Evolutionary conservation across 495 filamentous ascomycete genomes (phyloP).

Genomic region (Aspergillus sclerotiicarbonarius): DNA sequence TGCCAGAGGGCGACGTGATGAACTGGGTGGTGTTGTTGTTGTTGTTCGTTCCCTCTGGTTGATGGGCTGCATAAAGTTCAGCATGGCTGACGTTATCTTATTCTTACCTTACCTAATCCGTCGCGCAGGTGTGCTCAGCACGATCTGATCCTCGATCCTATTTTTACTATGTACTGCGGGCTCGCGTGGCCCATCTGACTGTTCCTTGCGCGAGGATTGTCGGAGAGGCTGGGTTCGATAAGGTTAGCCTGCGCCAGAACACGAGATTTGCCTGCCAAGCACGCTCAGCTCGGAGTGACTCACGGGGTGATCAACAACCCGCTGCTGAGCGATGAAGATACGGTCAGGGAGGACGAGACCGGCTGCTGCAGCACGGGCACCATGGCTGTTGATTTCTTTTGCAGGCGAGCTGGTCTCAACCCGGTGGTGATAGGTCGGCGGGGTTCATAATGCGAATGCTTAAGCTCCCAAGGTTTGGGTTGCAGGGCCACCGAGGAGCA

Average conservation of each 20-base stretch:
- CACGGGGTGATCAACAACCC: not conserved
- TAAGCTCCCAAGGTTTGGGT: not conserved
- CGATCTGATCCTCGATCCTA: too few species aligned
- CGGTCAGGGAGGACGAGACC: not conserved
- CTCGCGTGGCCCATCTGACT: not conserved
- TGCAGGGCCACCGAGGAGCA: not conserved
- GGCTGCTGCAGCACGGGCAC: not conserved
- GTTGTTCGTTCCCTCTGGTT: not conserved
- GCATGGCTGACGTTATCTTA: not conserved
- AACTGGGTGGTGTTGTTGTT: not conserved
- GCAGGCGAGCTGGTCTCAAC: not conserved
- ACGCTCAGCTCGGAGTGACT: not conserved
- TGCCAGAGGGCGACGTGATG: not conserved
- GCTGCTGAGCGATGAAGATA: not conserved
- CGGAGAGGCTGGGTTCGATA: not conserved
- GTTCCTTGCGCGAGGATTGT: not conserved
- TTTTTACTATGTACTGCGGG: too few species aligned
- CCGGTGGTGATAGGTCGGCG: too few species aligned
- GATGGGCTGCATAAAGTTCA: not conserved
- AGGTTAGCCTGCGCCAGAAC: not conserved
- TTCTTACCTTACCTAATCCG: not conserved
- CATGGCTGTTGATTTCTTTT: not conserved
- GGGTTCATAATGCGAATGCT: too few species aligned
- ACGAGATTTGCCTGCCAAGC: not conserved
- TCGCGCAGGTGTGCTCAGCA: not conserved